Evolutionary conservation across 345 rosid genomes (phyloP), one percentile per base, ranked within the genome.

Genomic region (Eucalyptus coolabah): DNA sequence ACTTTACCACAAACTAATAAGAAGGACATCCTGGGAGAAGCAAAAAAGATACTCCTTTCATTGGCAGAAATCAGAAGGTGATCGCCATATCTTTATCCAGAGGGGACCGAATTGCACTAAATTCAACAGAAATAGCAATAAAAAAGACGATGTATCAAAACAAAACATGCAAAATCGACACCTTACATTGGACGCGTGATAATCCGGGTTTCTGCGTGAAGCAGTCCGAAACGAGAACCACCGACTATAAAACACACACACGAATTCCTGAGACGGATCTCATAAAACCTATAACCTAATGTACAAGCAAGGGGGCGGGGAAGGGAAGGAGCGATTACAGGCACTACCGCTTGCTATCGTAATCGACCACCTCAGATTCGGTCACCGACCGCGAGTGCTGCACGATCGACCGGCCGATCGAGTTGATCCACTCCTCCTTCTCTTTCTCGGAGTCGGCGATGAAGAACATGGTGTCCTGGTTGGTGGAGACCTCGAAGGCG

Each of bases 341-440:
- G 40, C 82, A 59, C 90, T 88, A 90, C 86, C 92, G 90, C 82
- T 63, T 88, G 92, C 85, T 88, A 86, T 94, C 94, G 50, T 95
- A 95, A 89, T 97, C 99, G 18, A 96, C 94, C 56, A 97, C 95
- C 90, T 97, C 98, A 10, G 96, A 96, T 88, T 97, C 97, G 15
- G 99, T 97, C 19, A 95, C 95, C 54, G 99, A 95, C 44, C 94
- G 91, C 34, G 99, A 97, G 92, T 93, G 97, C 89, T 96, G 98
- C 40, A 97, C 98, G 53, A 97, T 97, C 60, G 98, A 95, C 47
- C 97, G 89, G 10, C 99, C 99, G 80, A 97, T 95, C 63, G 98
- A 96, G 89, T 97, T 97, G 94, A 97, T 96, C 99, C 99, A 96
- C 53, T 97, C 97, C 92, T 97, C 98, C 89, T 94, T 97, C 88